These are phyloP conservation scores for Kluyveromyces starmeri DNA, from an alignment of 805 yeast species.

Conservation along the genomic window DNA sequence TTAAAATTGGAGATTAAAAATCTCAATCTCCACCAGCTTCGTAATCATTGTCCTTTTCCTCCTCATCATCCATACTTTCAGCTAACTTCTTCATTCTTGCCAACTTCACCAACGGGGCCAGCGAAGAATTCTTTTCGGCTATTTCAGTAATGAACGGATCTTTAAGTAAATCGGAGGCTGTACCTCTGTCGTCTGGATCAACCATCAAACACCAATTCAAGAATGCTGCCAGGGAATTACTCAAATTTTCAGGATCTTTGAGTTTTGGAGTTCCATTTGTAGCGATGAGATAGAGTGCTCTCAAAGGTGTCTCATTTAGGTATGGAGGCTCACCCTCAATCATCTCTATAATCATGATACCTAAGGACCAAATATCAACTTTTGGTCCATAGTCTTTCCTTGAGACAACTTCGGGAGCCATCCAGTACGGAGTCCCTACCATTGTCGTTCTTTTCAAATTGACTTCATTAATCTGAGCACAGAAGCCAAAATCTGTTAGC, in stretches of 20 bases:
- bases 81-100: conserved; percentile 59
- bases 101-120: conserved; percentile 66
- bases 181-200: conserved; percentile 70
- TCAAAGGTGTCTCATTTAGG: conserved; percentile 87
- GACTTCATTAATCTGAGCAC: conserved; percentile 83
- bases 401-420: conserved; percentile 98
- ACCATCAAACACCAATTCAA: conserved; percentile 75
- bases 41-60: conserved; percentile 6
- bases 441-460: conserved; percentile 88
- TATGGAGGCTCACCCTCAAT: conserved; percentile 99
- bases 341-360: conserved; percentile 98
- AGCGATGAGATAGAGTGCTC: conserved; percentile 89
- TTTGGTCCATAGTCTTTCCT: conserved; percentile 94
- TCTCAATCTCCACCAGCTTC: no score
- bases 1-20: conserved; percentile 1
- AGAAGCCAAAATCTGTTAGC: conserved; percentile 91
- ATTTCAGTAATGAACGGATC: conserved; percentile 52
- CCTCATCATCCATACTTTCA: conserved; percentile 30
- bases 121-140: conserved; percentile 50
- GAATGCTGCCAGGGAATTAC: conserved; percentile 57
- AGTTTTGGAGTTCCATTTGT: conserved; percentile 94
- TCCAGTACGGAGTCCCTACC: conserved; percentile 99
- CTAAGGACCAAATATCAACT: conserved; percentile 96
- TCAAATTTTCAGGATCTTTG: conserved; percentile 77
- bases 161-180: conserved; percentile 60